phyloP scores from a whole-genome alignment of 2,329 filamentous ascomycete species.

The Didymella glomerata region DNA sequence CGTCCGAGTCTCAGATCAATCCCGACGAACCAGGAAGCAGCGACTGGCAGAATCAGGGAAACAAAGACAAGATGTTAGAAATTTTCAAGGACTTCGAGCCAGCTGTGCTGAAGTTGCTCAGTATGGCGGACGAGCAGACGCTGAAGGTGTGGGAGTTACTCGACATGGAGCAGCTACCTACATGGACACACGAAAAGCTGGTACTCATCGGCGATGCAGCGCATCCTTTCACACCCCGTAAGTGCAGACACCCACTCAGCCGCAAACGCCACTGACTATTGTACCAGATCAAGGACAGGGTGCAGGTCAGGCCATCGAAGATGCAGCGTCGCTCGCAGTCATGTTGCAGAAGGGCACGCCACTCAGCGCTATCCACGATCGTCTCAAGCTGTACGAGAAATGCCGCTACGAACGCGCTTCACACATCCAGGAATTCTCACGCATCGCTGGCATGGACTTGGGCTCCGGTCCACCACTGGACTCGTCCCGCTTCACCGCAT shows the following conservation, averaged over 20 bases:
- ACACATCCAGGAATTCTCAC: constrained; percentile 65
- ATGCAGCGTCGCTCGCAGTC: constrained; percentile 66
- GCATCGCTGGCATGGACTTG: constrained; percentile 61
- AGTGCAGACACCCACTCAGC: constrained; percentile 27
- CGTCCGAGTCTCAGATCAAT: constrained; percentile 38
- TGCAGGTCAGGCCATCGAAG: constrained; percentile 71
- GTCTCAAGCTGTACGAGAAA: constrained; percentile 67
- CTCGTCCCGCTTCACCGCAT: constrained; percentile 53
- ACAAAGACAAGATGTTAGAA: constrained; percentile 52
- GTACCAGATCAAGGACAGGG: constrained; percentile 65
- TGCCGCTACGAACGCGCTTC: constrained; percentile 66
- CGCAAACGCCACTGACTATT: constrained; percentile 5
- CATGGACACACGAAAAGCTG: constrained; percentile 63
- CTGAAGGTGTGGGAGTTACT: constrained; percentile 51
- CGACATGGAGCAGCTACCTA: constrained; percentile 68
- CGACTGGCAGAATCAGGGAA: constrained; percentile 51
- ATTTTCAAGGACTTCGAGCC: constrained; percentile 52
- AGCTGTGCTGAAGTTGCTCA: constrained; percentile 47
- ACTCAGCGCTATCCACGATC: constrained; percentile 59
- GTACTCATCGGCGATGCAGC: constrained; percentile 72
- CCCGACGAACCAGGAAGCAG: constrained; percentile 20
- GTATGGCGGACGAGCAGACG: constrained; percentile 50
- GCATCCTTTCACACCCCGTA: constrained; percentile 71
- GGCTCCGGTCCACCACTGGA: constrained; percentile 46
- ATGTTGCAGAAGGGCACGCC: constrained; percentile 61